Base-by-base conservation (phyloP, 345 rosid species). In the Cochlearia excelsa region DNA sequence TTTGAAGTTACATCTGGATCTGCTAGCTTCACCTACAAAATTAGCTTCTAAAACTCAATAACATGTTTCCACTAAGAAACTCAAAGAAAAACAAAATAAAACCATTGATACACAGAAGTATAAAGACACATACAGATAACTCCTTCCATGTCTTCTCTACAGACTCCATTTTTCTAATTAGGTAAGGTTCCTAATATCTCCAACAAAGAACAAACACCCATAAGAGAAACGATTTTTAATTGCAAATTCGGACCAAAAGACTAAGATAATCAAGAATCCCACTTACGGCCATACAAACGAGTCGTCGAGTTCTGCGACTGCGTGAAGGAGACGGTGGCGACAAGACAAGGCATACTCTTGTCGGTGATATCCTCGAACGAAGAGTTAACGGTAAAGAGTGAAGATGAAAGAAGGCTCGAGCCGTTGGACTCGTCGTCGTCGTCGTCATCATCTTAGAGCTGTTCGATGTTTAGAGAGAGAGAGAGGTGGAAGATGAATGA, bases 131-230 rank as follows among this genome's bases (percentile, higher is more conserved):
- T 70, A 92, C 98, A 60, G 98, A 86, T 51, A 92, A 66, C 43
- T 92, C 98, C 59, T 88, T 86, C 96, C 98, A 88, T 3, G 98
- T 92, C 73, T 80, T 92, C 82, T 84, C 96, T 1, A 95, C 96
- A 39, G 96, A 88, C 69, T 92, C 87, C 78, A 92, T 82, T 78
- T 92, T 92, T 30, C 72, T 76, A 46, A 84, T 62, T 72, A 92
- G 70, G 58, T 81, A 84, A 4, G 96, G 89, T 74, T 88, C 98
- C 96, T 91, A 78, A 63, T 67, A 46, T 52, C 27, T 23, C 2
- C 59, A 61, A 29, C 51, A 68, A 2, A 56, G 11, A 41, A 10
- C 37, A 10, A 3, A 54, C 9, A 54, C 9, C 41, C 11, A 10
- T 27, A 30, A 35, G 23, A 37, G 35, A 5, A 1, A 33, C 7